Base-by-base conservation (phyloP, 108 stramenopile species). In the Nitzschia sp. region DNA sequence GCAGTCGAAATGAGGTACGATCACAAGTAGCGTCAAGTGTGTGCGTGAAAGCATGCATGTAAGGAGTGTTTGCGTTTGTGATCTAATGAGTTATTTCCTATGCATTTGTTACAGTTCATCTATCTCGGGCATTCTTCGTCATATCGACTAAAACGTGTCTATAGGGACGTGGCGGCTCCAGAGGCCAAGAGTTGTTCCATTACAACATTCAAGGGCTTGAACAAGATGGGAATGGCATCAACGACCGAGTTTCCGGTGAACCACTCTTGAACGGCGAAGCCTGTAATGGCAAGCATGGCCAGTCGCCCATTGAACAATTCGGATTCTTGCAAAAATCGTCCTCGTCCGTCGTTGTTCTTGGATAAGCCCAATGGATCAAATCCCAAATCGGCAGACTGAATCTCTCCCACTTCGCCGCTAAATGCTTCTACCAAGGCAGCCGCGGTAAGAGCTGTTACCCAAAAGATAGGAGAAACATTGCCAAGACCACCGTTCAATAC, bases 231-330 rank as follows among this genome's bases (percentile, higher is more conserved):
- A 64, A 76, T 79, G 38, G 79, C 72, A 63, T 92, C 51, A 19
- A 92, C 76, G 18, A 92, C 88, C 18, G 75, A 81, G 28, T 45
- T 72, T 0, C 77, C 47, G 0, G 66, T 49, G 15, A 78, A 74
- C 46, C 67, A 81, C 62, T 92, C 91, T 78, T 89, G 83, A 9
- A 82, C 48, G 1, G 88, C 91, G 71, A 87, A 92, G 0, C 75
- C 78, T 9, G 78, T 79, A 61, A 92, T 86, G 19, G 88, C 91
- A 5, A 92, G 24, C 91, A 92, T 92, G 49, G 88, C 88, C 32
- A 92, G 63, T 11, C 93, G 84, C 28, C 93, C 93, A 66, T 93
- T 85, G 58, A 85, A 85, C 47, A 88, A 36, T 58, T 93, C 92
- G 2, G 85, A 72, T 66, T 78, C 71, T 61, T 77, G 54, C 78